A percentile compares a stretch with the other conserved stretches of the same genome.
These are phyloP conservation scores for Hymenoscyphus linearis DNA, from an alignment of 2,329 filamentous ascomycete genomes.

Conservation along the genomic window DNA sequence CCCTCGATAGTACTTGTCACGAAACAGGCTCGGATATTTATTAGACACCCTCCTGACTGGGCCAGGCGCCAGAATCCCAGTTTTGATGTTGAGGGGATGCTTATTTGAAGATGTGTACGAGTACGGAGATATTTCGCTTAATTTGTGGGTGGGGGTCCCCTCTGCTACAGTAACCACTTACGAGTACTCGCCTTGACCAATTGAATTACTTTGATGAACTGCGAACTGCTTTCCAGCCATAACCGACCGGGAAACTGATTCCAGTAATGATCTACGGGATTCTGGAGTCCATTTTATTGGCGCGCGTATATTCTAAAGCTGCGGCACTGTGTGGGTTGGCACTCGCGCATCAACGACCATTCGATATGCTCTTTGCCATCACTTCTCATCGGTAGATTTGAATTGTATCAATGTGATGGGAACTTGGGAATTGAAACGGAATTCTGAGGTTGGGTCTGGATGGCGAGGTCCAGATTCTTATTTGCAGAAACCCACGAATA, in stretches of 20 bases:
- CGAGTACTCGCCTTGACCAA: slow-evolving; percentile 92
- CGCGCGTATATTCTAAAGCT: slow-evolving; percentile 84
- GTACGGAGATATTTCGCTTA: too few relatives aligned
- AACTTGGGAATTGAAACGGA: slow-evolving; percentile 19
- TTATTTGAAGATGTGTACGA: too few relatives aligned
- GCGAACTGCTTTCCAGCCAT: slow-evolving; percentile 93
- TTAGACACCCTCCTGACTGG: too few relatives aligned
- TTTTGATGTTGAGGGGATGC: too few relatives aligned
- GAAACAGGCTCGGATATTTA: too few relatives aligned
- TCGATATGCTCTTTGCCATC: too few relatives aligned
- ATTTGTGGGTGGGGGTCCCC: too few relatives aligned
- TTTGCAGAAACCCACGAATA: slow-evolving; percentile 36
- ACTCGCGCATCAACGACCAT: too few relatives aligned
- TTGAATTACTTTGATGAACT: slow-evolving; percentile 90
- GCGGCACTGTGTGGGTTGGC: slow-evolving; percentile 87
- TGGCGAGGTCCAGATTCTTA: slow-evolving; percentile 42
- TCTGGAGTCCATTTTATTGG: slow-evolving; percentile 83
- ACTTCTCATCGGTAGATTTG: too few relatives aligned
- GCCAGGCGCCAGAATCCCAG: too few relatives aligned
- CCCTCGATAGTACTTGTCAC: too few relatives aligned
- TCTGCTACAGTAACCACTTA: slow-evolving; percentile 86
- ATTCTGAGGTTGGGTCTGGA: slow-evolving; percentile 33
- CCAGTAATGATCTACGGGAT: slow-evolving; percentile 76
- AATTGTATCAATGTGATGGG: slow-evolving; percentile 42
- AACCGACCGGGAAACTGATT: slow-evolving; percentile 73